Conservation (phyloP, 768 basidiomycete species). For the Lactifluus piperatus region DNA sequence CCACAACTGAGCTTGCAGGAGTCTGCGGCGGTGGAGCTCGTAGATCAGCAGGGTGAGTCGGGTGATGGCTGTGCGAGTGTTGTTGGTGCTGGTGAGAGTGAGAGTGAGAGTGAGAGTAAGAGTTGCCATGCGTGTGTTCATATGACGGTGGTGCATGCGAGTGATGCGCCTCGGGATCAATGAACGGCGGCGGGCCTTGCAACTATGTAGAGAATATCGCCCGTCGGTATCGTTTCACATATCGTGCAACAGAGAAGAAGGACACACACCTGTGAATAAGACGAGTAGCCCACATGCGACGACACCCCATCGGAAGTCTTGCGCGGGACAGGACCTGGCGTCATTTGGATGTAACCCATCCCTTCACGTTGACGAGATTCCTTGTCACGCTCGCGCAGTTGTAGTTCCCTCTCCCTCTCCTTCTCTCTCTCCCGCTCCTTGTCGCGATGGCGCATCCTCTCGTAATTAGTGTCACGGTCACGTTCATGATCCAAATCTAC, state of each 20-base stretch:
- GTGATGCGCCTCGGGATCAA: conserved; percentile 5
- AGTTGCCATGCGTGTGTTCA: conserved; percentile 5
- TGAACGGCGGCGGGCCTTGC: neutral
- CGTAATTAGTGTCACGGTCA: conserved; percentile 25
- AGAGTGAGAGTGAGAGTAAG: conserved; percentile 9
- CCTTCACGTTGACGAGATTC: conserved; percentile 22
- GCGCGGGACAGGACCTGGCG: conserved; percentile 14
- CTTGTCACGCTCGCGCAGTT: conserved; percentile 20
- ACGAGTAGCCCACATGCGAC: neutral
- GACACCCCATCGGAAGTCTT: conserved; percentile 11
- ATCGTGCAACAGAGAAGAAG: neutral
- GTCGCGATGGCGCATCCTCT: conserved; percentile 23
- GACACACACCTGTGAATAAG: conserved; percentile 8
- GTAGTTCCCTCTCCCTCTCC: conserved; percentile 21
- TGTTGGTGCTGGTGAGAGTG: conserved; percentile 6
- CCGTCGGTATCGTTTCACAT: neutral
- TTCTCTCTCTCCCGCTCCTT: conserved; percentile 20
- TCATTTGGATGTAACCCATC: conserved; percentile 19
- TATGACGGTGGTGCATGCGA: conserved; percentile 12
- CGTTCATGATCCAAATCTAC: conserved; percentile 24
- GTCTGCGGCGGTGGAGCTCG: conserved; percentile 2
- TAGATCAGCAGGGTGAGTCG: neutral
- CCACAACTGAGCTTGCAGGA: conserved; percentile 4
- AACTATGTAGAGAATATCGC: neutral
- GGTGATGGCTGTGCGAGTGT: conserved; percentile 7